Evolutionary conservation across 148 eudicot genomes (phyloP).

Genomic region (Dianthus caryophyllus): DNA sequence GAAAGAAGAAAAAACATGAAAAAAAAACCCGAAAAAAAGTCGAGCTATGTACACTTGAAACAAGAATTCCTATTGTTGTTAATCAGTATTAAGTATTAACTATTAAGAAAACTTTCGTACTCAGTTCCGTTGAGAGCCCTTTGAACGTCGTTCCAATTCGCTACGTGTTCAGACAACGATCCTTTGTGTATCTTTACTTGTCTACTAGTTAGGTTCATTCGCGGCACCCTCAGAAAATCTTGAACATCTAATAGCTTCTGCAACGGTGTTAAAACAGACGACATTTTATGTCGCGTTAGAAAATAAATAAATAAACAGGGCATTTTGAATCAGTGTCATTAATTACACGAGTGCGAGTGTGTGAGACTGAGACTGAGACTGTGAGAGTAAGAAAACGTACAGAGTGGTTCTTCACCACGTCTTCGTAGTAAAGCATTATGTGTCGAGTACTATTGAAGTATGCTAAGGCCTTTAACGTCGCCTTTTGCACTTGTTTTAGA

Average conservation of each 20-base stretch:
- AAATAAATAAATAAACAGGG: neutral
- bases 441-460: conserved; percentile 70
- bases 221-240: conserved; percentile 68
- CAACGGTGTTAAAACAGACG: conserved; percentile 5
- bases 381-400: conserved; percentile 37
- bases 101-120: conserved; percentile 50
- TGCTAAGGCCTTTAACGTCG: conserved; percentile 42
- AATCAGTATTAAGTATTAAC: no score
- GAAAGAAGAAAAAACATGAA: no score
- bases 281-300: neutral
- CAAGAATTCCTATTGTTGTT: conserved; percentile 35
- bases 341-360: neutral
- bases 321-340: no score
- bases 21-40: neutral
- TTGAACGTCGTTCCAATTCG: conserved; percentile 67
- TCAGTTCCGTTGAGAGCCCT: conserved; percentile 69
- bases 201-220: conserved; percentile 49
- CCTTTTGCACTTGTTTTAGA: conserved; percentile 47
- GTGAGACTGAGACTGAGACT: no score
- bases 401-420: conserved; percentile 53
- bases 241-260: conserved; percentile 66
- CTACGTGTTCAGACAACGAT: conserved; percentile 54
- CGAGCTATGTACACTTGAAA: conserved; percentile 34
- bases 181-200: conserved; percentile 95
- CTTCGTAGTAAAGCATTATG: conserved; percentile 70